phyloP scores from a whole-genome alignment of 306 rosid genomes.

The Prunus dulcis region DNA sequence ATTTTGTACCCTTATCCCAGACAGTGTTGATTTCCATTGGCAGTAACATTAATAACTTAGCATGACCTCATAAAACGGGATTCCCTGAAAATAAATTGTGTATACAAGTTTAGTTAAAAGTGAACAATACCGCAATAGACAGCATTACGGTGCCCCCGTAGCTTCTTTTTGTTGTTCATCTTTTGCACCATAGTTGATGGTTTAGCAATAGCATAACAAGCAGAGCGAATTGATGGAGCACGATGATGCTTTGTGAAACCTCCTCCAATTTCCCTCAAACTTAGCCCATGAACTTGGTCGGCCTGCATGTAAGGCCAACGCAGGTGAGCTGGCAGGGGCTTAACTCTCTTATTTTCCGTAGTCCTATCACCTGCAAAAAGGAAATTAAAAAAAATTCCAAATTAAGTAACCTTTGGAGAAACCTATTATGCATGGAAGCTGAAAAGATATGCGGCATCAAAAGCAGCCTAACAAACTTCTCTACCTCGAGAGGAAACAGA shows the following conservation, averaged over 20 bases:
- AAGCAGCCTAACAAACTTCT: not conserved
- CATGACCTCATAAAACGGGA: constrained; percentile 13
- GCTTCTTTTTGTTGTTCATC: constrained; percentile 78
- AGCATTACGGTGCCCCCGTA: constrained; percentile 88
- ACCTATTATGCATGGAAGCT: not conserved
- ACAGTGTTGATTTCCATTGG: not conserved
- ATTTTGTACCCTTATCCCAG: constrained; percentile 23
- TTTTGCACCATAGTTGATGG: constrained; percentile 88
- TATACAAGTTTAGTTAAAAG: constrained; percentile 28
- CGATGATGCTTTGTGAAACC: constrained; percentile 85
- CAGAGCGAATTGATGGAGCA: constrained; percentile 82
- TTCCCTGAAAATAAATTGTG: constrained; percentile 19
- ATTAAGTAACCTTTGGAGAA: not conserved
- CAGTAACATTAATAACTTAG: constrained; percentile 6
- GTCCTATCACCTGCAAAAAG: constrained; percentile 52
- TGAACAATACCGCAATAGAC: constrained; percentile 78
- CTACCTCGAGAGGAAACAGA: constrained; percentile 12
- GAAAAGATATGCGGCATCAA: not conserved
- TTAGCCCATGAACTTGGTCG: constrained; percentile 74
- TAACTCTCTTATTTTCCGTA: constrained; percentile 36
- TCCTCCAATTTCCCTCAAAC: constrained; percentile 85
- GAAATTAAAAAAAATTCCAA: constrained; percentile 14
- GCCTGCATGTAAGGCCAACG: constrained; percentile 94
- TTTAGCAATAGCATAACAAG: constrained; percentile 85
- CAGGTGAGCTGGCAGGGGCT: constrained; percentile 57